Conservation (phyloP, 2,329 filamentous ascomycete species). For the Allantophomopsis cytisporea region DNA sequence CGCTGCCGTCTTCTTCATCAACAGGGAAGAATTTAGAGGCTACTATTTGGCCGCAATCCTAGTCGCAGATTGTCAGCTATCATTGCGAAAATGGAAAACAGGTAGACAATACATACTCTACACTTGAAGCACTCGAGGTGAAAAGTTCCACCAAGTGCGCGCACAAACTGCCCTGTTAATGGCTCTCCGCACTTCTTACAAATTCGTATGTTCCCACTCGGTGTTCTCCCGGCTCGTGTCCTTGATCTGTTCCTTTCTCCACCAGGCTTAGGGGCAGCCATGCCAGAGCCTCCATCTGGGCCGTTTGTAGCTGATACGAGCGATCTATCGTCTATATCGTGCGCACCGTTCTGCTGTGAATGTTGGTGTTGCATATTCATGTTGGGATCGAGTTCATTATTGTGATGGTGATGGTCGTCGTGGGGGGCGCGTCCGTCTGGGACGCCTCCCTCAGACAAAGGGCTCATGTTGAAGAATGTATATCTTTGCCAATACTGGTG, state of each 20-base stretch:
- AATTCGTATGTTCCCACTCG: conserved; percentile 46
- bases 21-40: conserved; percentile 98
- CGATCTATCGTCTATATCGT: conserved; percentile 13
- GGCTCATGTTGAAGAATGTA: conserved; percentile 14
- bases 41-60: conserved; percentile 96
- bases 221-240: conserved; percentile 36
- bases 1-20: conserved; percentile 73
- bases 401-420: background rate
- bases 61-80: conserved; percentile 7
- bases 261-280: conserved; percentile 20
- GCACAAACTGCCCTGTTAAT: conserved; percentile 89
- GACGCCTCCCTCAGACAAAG: conserved; percentile 19
- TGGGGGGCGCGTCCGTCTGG: background rate
- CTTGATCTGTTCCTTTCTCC: conserved; percentile 43
- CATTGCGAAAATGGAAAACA: conserved; percentile 3
- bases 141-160: conserved; percentile 84
- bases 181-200: conserved; percentile 83
- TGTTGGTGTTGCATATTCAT: conserved; percentile 1
- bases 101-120: conserved; percentile 43
- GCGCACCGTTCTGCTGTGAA: background rate
- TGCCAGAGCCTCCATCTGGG: background rate
- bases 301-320: conserved; percentile 11
- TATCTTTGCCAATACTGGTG: background rate
- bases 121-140: conserved; percentile 98
- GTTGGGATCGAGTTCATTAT: background rate